Base-by-base conservation (phyloP, 2,329 filamentous ascomycete species). In the Sarocladium oryzae region DNA sequence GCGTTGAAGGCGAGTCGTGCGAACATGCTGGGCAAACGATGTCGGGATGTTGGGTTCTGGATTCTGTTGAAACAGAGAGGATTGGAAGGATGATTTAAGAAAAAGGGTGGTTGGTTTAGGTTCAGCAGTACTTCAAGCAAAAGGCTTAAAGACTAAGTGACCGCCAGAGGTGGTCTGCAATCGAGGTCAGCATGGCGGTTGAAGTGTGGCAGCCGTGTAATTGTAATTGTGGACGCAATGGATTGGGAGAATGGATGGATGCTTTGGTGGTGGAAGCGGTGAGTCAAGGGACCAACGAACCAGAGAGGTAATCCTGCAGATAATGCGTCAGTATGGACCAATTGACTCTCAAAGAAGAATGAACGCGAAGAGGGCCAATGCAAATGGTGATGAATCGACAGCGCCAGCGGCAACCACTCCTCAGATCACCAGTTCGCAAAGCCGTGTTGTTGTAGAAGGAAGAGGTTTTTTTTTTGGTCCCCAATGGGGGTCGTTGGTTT, bases 281-380 rank as follows among this genome's bases (percentile, higher is more conserved):
- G 70, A 75, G 70, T 56, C 46, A 16, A 50, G 56, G 54, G 43
- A 11, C 13, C 49, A 23, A 71, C 79, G 64, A 71, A 86, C 84
- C 84, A 82, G 84, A 87, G 72, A 87, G 80, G 79, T 87, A 87
- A 78, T 87, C 84, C 84, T 86, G 63, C 53, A 58, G 54, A 36
- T 37, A 58, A 59, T 55, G 56, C 52, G 68, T 79, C 72, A 80
- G 76, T 62, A 65, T 63, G 53, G 52, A 32, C 35, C 37, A 53
- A 56, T 55, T 51, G 35, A 49, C 20, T 24, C 52, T 15, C 36
- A 50, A 32, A 26, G 36, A 46, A 15, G 5, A 26, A 49, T 18
- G 2, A 36, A 20, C 23, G 28, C 18, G 21, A 24, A 35, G 13
- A n/a, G 20, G 4, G 36, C 33, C 33, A 53, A 18, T 45, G 50